A percentile compares a stretch with the other conserved stretches of the same genome.
Evolutionary conservation across 768 basidiomycete species (phyloP).

Genomic region (Lactarius vividus): DNA sequence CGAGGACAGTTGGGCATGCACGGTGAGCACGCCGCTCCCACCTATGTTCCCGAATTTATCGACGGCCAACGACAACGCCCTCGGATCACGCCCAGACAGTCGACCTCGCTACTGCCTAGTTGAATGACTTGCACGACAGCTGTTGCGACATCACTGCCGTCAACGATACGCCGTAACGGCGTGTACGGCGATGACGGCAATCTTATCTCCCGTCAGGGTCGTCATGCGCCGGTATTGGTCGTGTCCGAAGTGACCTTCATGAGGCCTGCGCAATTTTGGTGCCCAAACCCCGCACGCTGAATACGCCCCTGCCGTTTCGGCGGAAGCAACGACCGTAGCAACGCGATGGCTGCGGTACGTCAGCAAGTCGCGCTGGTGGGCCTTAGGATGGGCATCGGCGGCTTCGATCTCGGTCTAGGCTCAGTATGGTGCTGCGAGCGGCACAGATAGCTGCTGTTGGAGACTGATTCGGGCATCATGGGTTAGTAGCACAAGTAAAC

Average conservation of each 20-base stretch:
- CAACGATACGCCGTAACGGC: no score
- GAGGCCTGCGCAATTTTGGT: constrained; percentile 49
- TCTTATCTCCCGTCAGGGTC: constrained; percentile 38
- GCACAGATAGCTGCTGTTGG: constrained; percentile 83
- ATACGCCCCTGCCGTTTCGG: constrained; percentile 49
- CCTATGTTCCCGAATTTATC: constrained; percentile 32
- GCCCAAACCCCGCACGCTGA: constrained; percentile 62
- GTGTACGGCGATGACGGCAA: constrained; percentile 58
- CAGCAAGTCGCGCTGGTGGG: constrained; percentile 38
- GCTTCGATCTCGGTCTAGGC: constrained; percentile 44
- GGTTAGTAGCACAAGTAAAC: constrained; percentile 99
- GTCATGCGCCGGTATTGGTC: constrained; percentile 32
- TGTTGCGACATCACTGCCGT: no score
- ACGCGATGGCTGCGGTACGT: constrained; percentile 18
- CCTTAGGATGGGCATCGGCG: constrained; percentile 44
- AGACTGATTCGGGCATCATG: no score
- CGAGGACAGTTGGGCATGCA: constrained; percentile 92
- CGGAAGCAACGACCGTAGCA: constrained; percentile 44
- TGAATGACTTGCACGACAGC: constrained; percentile 61
- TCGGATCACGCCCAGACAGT: constrained; percentile 42
- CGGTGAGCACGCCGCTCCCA: constrained; percentile 89
- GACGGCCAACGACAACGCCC: constrained; percentile 33
- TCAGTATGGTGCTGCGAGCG: constrained; percentile 34
- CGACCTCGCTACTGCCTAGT: constrained; percentile 56
- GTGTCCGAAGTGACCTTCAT: constrained; percentile 5